These are phyloP conservation scores for Cyclocybe aegerita DNA, from an alignment of 768 basidiomycete genomes.

Conservation along the genomic window DNA sequence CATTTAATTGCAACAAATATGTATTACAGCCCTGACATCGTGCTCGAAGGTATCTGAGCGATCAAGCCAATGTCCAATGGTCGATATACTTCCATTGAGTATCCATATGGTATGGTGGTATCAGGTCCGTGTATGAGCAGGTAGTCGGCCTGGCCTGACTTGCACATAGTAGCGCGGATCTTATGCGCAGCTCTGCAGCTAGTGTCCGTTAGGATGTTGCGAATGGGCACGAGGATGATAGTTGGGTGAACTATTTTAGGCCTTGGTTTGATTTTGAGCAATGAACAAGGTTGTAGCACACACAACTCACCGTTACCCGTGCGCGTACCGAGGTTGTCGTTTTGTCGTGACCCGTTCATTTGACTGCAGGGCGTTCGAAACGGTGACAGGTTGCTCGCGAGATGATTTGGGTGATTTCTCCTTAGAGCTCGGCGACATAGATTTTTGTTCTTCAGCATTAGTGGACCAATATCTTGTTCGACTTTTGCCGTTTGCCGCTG, in stretches of 20 bases:
- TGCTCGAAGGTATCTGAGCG: constrained; percentile 6
- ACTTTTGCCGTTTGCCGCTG: not conserved
- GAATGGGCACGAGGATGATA: not conserved
- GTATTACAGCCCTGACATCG: constrained; percentile 18
- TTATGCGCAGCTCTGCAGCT: not conserved
- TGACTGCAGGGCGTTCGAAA: constrained; percentile 11
- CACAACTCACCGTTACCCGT: constrained; percentile 8
- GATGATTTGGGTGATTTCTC: constrained; percentile 12
- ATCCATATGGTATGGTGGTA: not conserved
- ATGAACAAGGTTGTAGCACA: not conserved
- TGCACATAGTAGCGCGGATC: constrained; percentile 2
- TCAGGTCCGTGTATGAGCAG: not conserved
- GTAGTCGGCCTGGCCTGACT: constrained; percentile 12
- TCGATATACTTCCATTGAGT: constrained; percentile 5
- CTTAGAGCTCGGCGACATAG: constrained; percentile 19
- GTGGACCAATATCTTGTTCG: constrained; percentile 14
- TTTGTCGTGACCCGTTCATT: constrained; percentile 8
- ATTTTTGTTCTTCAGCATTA: constrained; percentile 22
- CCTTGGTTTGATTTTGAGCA: not conserved
- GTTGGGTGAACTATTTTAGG: not conserved
- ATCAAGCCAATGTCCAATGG: not conserved
- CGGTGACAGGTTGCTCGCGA: constrained; percentile 11
- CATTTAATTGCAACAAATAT: constrained; percentile 19
- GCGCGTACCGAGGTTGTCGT: constrained; percentile 7
- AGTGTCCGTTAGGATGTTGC: not conserved